Evolutionary conservation across 2,329 filamentous ascomycete genomes (phyloP).

Genomic region (Bipolaris bicolor): DNA sequence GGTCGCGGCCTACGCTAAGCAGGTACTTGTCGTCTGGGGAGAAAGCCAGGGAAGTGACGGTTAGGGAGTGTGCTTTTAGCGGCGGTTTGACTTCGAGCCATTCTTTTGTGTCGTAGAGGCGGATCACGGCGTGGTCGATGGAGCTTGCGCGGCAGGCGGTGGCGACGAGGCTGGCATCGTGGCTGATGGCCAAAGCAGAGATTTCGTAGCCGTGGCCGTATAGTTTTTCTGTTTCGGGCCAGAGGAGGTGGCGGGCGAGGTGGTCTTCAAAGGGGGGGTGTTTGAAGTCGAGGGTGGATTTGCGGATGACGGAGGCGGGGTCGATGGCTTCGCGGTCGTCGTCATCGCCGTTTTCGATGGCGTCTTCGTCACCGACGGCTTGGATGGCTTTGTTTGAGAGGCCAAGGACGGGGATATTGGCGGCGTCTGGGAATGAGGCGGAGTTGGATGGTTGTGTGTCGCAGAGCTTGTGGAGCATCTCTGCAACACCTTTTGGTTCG

Average conservation of each 20-base stretch:
- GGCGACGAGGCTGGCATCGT: conserved; percentile 77
- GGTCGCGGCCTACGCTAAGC: conserved; percentile 87
- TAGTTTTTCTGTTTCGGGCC: conserved; percentile 94
- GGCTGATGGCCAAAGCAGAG: conserved; percentile 79
- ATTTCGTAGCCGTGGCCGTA: conserved; percentile 99
- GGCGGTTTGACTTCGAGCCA: conserved; percentile 90
- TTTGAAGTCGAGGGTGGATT: conserved; percentile 67
- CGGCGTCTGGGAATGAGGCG: conserved; percentile 73
- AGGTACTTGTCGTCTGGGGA: conserved; percentile 74
- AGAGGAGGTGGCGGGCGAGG: conserved; percentile 86
- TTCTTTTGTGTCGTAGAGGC: conserved; percentile 81
- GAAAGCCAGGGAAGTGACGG: conserved; percentile 82
- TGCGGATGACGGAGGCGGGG: conserved; percentile 62
- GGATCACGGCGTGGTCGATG: conserved; percentile 90
- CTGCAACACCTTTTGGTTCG: conserved; percentile 82
- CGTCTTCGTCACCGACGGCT: conserved; percentile 53
- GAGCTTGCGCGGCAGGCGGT: conserved; percentile 94
- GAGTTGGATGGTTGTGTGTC: conserved; percentile 55
- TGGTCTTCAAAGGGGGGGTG: conserved; percentile 89
- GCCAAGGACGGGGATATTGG: conserved; percentile 92
- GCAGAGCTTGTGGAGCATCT: conserved; percentile 72
- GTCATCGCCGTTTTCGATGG: conserved; percentile 49
- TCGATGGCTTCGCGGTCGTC: conserved; percentile 63
- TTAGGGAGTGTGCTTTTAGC: conserved; percentile 83
- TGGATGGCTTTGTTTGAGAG: conserved; percentile 91